phyloP scores from a whole-genome alignment of 768 basidiomycete species.

The Lyophyllum shimeji region DNA sequence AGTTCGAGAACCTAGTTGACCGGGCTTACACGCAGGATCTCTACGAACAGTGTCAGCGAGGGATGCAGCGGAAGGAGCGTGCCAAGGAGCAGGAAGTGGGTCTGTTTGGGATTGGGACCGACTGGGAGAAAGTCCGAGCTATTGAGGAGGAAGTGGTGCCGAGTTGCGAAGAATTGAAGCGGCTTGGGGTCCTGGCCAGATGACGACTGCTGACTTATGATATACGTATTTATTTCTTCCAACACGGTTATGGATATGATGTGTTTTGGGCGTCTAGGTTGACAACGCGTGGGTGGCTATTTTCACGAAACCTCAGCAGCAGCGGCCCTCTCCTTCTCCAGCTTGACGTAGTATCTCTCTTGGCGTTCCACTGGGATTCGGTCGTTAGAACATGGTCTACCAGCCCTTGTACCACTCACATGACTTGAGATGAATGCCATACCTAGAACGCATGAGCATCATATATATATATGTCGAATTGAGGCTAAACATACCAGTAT shows the following conservation, averaged over 20 bases:
- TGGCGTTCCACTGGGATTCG: slow-evolving; percentile 65
- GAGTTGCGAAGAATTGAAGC: slow-evolving; percentile 77
- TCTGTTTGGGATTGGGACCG: slow-evolving; percentile 87
- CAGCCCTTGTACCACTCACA: slow-evolving; percentile 49
- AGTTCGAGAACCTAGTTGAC: slow-evolving; percentile 82
- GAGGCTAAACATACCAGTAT: slow-evolving; percentile 71
- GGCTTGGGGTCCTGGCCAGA: slow-evolving; percentile 51
- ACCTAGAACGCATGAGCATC: slow-evolving; percentile 52
- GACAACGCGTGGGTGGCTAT: not conserved
- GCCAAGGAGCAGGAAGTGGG: slow-evolving; percentile 78
- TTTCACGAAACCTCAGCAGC: slow-evolving; percentile 13
- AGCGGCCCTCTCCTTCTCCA: slow-evolving; percentile 62
- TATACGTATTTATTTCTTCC: slow-evolving; percentile 22
- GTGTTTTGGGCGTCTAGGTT: slow-evolving; percentile 3
- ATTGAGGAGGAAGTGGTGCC: slow-evolving; percentile 71
- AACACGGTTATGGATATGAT: slow-evolving; percentile 12
- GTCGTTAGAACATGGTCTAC: not conserved
- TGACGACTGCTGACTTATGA: slow-evolving; percentile 23
- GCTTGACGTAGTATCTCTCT: slow-evolving; percentile 84
- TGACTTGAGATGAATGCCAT: slow-evolving; percentile 73
- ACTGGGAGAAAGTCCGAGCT: slow-evolving; percentile 83
- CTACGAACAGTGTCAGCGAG: slow-evolving; percentile 70
- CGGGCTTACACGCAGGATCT: slow-evolving; percentile 69
- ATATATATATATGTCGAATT: slow-evolving; percentile 12
- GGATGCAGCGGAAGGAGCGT: slow-evolving; percentile 65